These are phyloP conservation scores for Populus hybrid DNA, from an alignment of 441 rosid genomes.

Conservation along the genomic window DNA sequence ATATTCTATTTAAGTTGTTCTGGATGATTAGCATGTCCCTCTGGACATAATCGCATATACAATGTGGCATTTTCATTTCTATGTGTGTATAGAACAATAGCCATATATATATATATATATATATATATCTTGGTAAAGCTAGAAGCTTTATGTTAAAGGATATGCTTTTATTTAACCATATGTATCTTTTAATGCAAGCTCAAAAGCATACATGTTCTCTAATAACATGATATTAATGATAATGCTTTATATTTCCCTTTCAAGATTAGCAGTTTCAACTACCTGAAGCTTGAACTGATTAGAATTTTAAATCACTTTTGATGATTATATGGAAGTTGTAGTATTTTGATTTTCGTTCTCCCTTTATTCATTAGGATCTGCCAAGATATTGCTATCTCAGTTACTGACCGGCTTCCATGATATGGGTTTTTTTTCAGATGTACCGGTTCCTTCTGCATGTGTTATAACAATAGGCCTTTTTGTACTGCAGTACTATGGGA, in stretches of 20 bases:
- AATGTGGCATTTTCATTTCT: neutral
- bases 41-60: no score
- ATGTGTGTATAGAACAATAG: neutral
- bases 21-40: neutral
- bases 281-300: neutral
- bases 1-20: neutral
- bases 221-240: neutral
- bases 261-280: neutral
- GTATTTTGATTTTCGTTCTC: neutral
- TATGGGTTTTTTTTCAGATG: constrained; percentile 36
- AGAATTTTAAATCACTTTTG: neutral
- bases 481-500: constrained; percentile 53
- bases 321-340: neutral
- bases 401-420: neutral
- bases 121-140: neutral
- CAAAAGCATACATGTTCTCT: neutral
- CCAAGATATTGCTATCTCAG: neutral
- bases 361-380: neutral
- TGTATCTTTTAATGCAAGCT: neutral
- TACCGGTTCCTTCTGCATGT: constrained; percentile 56
- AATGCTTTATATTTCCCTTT: neutral
- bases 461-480: constrained; percentile 52
- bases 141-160: neutral
- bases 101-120: neutral
- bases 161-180: neutral